Evolutionary conservation across 2,329 filamentous ascomycete species (phyloP).

Genomic region (Pseudogymnoascus sp.): DNA sequence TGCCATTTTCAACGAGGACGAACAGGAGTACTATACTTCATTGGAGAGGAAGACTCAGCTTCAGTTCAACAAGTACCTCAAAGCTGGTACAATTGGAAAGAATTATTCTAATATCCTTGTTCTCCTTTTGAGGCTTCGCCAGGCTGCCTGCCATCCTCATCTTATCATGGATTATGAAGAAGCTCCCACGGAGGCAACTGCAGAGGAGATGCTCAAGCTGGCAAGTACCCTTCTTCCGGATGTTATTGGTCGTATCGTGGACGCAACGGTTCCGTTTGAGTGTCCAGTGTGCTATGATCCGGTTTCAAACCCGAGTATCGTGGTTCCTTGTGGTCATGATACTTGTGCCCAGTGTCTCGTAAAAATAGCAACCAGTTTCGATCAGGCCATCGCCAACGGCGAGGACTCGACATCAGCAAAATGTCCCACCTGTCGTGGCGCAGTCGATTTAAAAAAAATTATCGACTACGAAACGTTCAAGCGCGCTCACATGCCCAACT

Average conservation of each 20-base stretch:
- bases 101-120: slow-evolving; percentile 76
- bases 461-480: slow-evolving; percentile 69
- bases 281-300: slow-evolving; percentile 78
- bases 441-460: slow-evolving; percentile 57
- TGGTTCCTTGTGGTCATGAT: slow-evolving; percentile 75
- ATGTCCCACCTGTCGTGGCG: slow-evolving; percentile 69
- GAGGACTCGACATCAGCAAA: slow-evolving; percentile 39
- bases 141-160: slow-evolving; percentile 71
- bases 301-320: slow-evolving; percentile 64
- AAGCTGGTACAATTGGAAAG: slow-evolving; percentile 55
- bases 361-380: slow-evolving; percentile 53
- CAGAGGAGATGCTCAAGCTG: slow-evolving; percentile 42
- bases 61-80: slow-evolving; percentile 69
- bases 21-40: slow-evolving; percentile 54
- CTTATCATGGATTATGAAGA: slow-evolving; percentile 56
- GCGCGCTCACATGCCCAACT: slow-evolving; percentile 57
- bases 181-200: slow-evolving; percentile 16
- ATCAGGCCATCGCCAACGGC: slow-evolving; percentile 48
- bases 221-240: slow-evolving; percentile 50
- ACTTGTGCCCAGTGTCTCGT: slow-evolving; percentile 70
- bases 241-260: slow-evolving; percentile 58
- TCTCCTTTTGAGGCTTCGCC: slow-evolving; percentile 68
- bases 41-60: slow-evolving; percentile 59
- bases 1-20: slow-evolving; percentile 58
- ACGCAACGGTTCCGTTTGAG: slow-evolving; percentile 44